Percentiles rank a stretch among this genome's conserved stretches.
These are phyloP conservation scores for Dryas alaskensis DNA, from an alignment of 306 rosid species.

Conservation along the genomic window DNA sequence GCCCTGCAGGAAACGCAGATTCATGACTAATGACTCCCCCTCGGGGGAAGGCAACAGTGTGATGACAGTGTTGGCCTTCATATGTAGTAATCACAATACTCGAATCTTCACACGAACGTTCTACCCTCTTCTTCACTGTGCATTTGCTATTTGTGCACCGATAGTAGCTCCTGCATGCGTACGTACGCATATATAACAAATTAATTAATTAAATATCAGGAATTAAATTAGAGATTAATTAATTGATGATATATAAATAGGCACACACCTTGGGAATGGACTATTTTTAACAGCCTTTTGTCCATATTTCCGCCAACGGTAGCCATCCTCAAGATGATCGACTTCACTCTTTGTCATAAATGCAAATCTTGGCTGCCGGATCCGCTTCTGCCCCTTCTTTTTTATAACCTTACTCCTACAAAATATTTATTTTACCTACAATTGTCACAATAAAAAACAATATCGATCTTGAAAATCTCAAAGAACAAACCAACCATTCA, in stretches of 20 bases:
- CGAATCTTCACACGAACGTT: slow-evolving; percentile 84
- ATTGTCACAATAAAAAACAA: slow-evolving; percentile 34
- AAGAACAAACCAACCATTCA: background rate
- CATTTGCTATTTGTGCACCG: slow-evolving; percentile 98
- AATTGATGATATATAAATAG: background rate
- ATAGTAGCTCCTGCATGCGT: slow-evolving; percentile 75
- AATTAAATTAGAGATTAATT: too few relatives aligned
- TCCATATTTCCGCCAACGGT: slow-evolving; percentile 97
- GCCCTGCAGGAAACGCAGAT: slow-evolving; percentile 31
- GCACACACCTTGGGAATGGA: slow-evolving; percentile 78
- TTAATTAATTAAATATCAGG: too few relatives aligned
- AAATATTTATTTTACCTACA: slow-evolving; percentile 37
- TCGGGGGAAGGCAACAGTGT: slow-evolving; percentile 68
- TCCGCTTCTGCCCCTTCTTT: slow-evolving; percentile 85
- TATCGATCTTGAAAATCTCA: slow-evolving; percentile 21
- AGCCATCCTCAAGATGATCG: slow-evolving; percentile 97
- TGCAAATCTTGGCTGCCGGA: slow-evolving; percentile 86
- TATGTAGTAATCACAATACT: slow-evolving; percentile 81
- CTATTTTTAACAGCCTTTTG: slow-evolving; percentile 98
- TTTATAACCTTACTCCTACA: slow-evolving; percentile 71
- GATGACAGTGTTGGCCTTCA: slow-evolving; percentile 97
- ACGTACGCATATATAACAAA: too few relatives aligned
- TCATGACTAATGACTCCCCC: slow-evolving; percentile 50
- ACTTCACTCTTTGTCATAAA: slow-evolving; percentile 95
- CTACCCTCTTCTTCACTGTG: slow-evolving; percentile 95